Evolutionary conservation across 2,329 filamentous ascomycete species (phyloP).

Genomic region (Epichloe brachyelytri): DNA sequence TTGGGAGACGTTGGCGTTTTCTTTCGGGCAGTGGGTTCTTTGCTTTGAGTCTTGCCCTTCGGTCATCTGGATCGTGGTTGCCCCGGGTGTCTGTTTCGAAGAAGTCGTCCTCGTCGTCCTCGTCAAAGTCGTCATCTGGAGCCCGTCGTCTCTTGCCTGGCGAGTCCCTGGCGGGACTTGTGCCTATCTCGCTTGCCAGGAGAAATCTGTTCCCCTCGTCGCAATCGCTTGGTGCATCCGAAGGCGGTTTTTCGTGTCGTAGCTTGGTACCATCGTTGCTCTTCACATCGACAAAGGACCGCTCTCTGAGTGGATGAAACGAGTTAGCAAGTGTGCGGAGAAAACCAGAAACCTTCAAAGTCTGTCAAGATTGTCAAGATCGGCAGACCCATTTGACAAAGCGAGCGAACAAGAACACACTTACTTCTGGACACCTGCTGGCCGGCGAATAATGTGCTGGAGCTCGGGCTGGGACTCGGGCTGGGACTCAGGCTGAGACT

Average conservation of each 20-base stretch:
- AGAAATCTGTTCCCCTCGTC: not conserved
- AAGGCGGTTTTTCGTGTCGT: not conserved
- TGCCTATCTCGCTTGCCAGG: not conserved
- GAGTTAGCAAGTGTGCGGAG: too few relatives aligned
- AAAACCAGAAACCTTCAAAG: not conserved
- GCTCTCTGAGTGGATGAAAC: not conserved
- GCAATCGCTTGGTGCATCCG: not conserved
- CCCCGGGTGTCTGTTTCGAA: slow-evolving; percentile 19
- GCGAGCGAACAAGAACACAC: not conserved
- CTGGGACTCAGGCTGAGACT: not conserved
- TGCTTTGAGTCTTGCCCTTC: slow-evolving; percentile 8
- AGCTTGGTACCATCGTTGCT: not conserved
- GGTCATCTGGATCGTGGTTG: slow-evolving; percentile 11
- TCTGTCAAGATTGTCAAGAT: not conserved
- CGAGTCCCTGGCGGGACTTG: not conserved
- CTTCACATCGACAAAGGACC: not conserved
- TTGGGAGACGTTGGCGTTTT: not conserved
- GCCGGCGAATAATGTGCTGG: not conserved
- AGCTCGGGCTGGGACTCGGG: not conserved
- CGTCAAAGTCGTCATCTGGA: not conserved
- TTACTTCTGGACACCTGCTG: not conserved
- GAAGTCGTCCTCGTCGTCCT: slow-evolving; percentile 11
- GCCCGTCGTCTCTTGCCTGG: not conserved
- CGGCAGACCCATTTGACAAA: not conserved
- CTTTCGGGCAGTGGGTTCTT: not conserved